These are phyloP conservation scores for Pseudocercospora vitis DNA, from an alignment of 2,329 filamentous ascomycete species.

Conservation along the genomic window DNA sequence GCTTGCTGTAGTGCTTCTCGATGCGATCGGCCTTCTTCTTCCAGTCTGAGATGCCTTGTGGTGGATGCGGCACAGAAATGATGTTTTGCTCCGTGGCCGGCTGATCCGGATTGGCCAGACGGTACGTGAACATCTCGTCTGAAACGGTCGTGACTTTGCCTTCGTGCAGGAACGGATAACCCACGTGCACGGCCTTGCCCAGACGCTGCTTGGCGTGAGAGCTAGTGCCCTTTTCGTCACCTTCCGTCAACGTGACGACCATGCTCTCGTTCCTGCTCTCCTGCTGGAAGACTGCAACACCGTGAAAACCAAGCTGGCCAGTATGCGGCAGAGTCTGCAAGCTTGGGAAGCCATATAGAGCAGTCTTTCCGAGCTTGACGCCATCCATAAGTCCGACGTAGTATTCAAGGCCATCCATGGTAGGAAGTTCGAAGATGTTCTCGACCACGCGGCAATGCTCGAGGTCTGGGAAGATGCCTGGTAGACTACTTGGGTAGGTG, in stretches of 20 bases:
- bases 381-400: conserved; percentile 81
- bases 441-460: conserved; percentile 85
- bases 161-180: conserved; percentile 93
- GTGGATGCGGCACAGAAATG: conserved; percentile 67
- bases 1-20: conserved; percentile 85
- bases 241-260: conserved; percentile 78
- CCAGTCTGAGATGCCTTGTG: conserved; percentile 77
- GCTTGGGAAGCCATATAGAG: conserved; percentile 92
- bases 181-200: conserved; percentile 82
- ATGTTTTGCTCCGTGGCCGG: conserved; percentile 51
- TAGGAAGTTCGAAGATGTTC: conserved; percentile 93
- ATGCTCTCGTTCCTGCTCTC: conserved; percentile 97
- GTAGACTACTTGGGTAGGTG: conserved; percentile 81
- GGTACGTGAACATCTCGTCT: conserved; percentile 90
- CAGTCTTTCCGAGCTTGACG: conserved; percentile 75
- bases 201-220: conserved; percentile 75
- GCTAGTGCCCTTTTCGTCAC: conserved; percentile 68
- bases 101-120: conserved; percentile 58
- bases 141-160: conserved; percentile 85
- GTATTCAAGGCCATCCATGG: conserved; percentile 83
- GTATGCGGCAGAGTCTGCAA: conserved; percentile 82
- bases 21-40: conserved; percentile 79
- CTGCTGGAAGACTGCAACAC: conserved; percentile 91
- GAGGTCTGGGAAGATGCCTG: conserved; percentile 87
- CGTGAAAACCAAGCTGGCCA: conserved; percentile 79